Evolutionary conservation across 2,329 filamentous ascomycete genomes (phyloP), one percentile per base, ranked within the genome.

Genomic region (Pseudomassariella vexata): DNA sequence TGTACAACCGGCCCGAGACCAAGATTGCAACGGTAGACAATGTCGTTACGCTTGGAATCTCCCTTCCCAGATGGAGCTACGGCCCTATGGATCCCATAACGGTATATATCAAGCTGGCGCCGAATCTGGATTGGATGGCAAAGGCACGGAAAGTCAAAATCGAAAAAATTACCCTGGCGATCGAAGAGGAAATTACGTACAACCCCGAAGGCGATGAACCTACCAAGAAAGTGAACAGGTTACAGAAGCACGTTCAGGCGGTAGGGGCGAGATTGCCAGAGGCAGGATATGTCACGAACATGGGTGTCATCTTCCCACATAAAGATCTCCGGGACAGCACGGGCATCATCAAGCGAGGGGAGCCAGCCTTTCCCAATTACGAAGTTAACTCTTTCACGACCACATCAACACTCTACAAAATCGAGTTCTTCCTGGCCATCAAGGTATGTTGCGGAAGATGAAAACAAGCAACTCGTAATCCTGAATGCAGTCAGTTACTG

Each of bases 141-240:
- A 96, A 95, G 59, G 89, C 90, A 28, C 86, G 82, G 55, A 85
- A 85, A 53, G 89, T 96, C 32, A 90, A 86, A 25, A 94, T 98
- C 51, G 82, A 89, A 52, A 92, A 92, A 52, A 92, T 98, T 46
- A 95, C 88, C 2, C 80, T 96, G 24, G 79, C 79, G 9, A 94
- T 98, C 47, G 92, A 96, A 53, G 92, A 98, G 60, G 90, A 96
- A 55, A 94, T 96, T 37, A 94, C 92, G n/a, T 98, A 85, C 62
- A 96, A 98, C 45, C 92, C 92, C 19, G 90, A 96, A 60, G 92
- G 92, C 29, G 92, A 96, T 52, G 92, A 96, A 55, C 88, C 89
- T 18, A 85, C 85, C 19, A 85, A 86, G 44, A 95, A 94, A 59
- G 68, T 87, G 45, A 95, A 94, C 59, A 84, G 81, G 35, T 66